These are phyloP conservation scores for Whalleya microplaca DNA, from an alignment of 2,329 filamentous ascomycete species.

Conservation along the genomic window DNA sequence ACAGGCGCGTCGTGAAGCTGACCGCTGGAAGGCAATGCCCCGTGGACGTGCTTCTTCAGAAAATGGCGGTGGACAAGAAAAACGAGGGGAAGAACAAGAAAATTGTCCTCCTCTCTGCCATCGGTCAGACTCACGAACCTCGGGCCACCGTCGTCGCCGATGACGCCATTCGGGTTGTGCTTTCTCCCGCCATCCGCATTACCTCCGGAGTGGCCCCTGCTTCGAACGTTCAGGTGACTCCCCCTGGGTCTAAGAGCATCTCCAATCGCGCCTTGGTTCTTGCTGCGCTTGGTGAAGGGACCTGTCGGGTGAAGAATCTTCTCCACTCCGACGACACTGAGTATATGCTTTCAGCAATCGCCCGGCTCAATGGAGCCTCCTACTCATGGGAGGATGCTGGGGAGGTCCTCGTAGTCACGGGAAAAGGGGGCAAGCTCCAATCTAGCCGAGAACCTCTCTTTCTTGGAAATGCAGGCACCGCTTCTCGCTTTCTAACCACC, in stretches of 20 bases:
- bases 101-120: slow-evolving; percentile 87
- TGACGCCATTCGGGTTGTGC: slow-evolving; percentile 76
- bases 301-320: slow-evolving; percentile 87
- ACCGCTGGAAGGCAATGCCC: slow-evolving; percentile 87
- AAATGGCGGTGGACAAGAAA: slow-evolving; percentile 99
- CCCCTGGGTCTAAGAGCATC: slow-evolving; percentile 96
- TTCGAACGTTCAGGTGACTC: slow-evolving; percentile 75
- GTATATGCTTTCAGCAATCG: slow-evolving; percentile 94
- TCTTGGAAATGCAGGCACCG: slow-evolving; percentile 94
- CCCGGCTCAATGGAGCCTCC: slow-evolving; percentile 79
- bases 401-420: slow-evolving; percentile 85
- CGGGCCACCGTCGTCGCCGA: slow-evolving; percentile 91
- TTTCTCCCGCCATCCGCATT: slow-evolving; percentile 79
- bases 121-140: slow-evolving; percentile 85
- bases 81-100: slow-evolving; percentile 96
- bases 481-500: slow-evolving; percentile 91
- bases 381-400: slow-evolving; percentile 95
- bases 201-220: slow-evolving; percentile 69
- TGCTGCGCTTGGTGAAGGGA: slow-evolving; percentile 84
- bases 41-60: slow-evolving; percentile 81
- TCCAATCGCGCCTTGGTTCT: slow-evolving; percentile 95
- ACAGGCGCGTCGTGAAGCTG: slow-evolving; percentile 79
- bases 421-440: slow-evolving; percentile 83
- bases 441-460: slow-evolving; percentile 81
- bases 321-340: slow-evolving; percentile 97